These are phyloP conservation scores for Aureobasidium leucospermi DNA, from an alignment of 2,329 filamentous ascomycete genomes.

Conservation along the genomic window DNA sequence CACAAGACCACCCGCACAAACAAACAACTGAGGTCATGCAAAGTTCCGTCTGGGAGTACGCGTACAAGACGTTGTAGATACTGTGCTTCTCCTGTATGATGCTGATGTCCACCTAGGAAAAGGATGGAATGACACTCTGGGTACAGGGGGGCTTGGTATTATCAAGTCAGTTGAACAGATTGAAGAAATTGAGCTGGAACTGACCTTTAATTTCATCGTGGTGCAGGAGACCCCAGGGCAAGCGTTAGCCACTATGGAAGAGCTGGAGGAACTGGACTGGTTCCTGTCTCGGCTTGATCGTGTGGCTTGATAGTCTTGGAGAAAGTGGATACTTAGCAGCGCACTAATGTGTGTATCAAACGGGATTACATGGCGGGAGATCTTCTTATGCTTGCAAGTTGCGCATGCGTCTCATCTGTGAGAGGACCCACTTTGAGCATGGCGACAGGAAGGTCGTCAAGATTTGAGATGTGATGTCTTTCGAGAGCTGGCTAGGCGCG, in stretches of 20 bases:
- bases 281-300: constrained; percentile 10
- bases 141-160: too few species aligned
- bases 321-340: constrained; percentile 2
- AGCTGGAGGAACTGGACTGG: not conserved
- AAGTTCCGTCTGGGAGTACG: not conserved
- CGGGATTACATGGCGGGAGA: constrained; percentile 10
- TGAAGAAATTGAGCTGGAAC: not conserved
- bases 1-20: not conserved
- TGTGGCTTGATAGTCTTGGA: constrained; percentile 8
- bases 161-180: too few species aligned
- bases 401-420: constrained; percentile 1
- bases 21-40: not conserved
- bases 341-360: constrained; percentile 11
- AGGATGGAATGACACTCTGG: too few species aligned
- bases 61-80: not conserved
- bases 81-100: not conserved
- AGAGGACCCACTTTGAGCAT: not conserved
- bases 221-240: constrained; percentile 6
- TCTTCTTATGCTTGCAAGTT: not conserved
- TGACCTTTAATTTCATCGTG: constrained; percentile 3
- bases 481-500: not conserved
- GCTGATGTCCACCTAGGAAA: not conserved
- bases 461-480: not conserved
- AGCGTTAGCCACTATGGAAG: not conserved
- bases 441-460: not conserved